Conservation (phyloP, 2,329 filamentous ascomycete genomes). For the Beauveria sp. region DNA sequence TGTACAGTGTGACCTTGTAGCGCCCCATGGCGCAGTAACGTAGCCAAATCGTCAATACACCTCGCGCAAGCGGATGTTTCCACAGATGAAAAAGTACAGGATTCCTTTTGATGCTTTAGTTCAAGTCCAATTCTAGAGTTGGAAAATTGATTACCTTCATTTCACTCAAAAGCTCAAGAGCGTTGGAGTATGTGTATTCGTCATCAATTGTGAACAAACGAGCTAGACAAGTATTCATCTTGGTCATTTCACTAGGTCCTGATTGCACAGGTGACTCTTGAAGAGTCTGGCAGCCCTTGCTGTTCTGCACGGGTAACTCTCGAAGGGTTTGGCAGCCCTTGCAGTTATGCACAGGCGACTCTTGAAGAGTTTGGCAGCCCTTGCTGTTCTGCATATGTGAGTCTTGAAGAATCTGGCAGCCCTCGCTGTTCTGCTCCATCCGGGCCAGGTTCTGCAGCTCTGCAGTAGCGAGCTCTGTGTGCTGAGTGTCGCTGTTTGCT, state of each 20-base stretch:
- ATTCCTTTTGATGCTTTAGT: neutral
- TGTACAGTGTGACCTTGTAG: neutral
- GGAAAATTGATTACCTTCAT: neutral
- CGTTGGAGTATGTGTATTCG: neutral
- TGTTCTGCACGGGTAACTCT: neutral
- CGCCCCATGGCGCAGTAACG: neutral
- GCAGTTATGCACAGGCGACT: neutral
- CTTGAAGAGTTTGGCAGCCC: no score
- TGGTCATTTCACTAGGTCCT: fast-evolving
- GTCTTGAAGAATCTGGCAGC: neutral
- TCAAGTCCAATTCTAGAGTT: no score
- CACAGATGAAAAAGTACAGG: no score
- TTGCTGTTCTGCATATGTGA: neutral
- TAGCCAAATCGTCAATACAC: neutral
- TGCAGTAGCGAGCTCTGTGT: neutral
- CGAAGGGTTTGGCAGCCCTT: neutral
- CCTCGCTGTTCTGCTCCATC: neutral
- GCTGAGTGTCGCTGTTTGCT: neutral
- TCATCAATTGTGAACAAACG: neutral
- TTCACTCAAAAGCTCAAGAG: neutral
- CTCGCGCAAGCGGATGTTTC: no score
- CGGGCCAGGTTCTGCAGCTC: neutral
- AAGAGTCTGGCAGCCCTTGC: neutral
- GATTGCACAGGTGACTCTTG: neutral
- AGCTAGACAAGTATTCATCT: neutral